Evolutionary conservation across 2,329 filamentous ascomycete species (phyloP).

Genomic region (Dothistroma septosporum): DNA sequence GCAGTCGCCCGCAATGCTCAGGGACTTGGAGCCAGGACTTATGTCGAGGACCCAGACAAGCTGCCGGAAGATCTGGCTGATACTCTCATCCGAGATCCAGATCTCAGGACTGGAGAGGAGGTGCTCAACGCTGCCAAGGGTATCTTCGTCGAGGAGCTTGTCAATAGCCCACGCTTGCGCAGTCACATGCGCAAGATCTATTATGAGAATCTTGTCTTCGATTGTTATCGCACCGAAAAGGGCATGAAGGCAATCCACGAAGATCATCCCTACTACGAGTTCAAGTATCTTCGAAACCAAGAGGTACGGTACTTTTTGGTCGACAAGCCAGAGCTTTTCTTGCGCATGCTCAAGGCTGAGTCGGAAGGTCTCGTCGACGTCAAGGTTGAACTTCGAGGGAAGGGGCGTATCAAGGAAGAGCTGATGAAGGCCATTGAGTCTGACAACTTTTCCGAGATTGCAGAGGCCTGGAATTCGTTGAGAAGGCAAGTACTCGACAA

Average conservation of each 20-base stretch:
- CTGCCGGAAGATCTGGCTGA: slow-evolving; percentile 86
- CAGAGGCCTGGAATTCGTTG: slow-evolving; percentile 90
- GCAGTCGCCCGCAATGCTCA: slow-evolving; percentile 83
- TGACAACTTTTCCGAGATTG: slow-evolving; percentile 91
- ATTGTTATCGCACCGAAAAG: slow-evolving; percentile 89
- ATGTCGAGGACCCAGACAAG: slow-evolving; percentile 77
- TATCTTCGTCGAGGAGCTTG: slow-evolving; percentile 88
- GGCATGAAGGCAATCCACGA: slow-evolving; percentile 91
- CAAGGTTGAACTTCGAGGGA: slow-evolving; percentile 69
- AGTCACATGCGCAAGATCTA: slow-evolving; percentile 79
- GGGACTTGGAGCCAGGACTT: slow-evolving; percentile 70
- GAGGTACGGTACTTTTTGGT: slow-evolving; percentile 65
- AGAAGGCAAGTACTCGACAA: slow-evolving; percentile 78
- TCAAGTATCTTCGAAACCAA: slow-evolving; percentile 93
- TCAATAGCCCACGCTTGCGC: slow-evolving; percentile 81
- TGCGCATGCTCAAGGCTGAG: slow-evolving; percentile 97
- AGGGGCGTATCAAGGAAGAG: slow-evolving; percentile 69
- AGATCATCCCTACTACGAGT: slow-evolving; percentile 92
- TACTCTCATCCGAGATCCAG: slow-evolving; percentile 62
- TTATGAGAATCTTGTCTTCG: slow-evolving; percentile 78
- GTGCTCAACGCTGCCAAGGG: slow-evolving; percentile 76
- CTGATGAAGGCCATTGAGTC: slow-evolving; percentile 83
- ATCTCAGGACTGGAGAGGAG: slow-evolving; percentile 70
- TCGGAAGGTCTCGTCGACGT: slow-evolving; percentile 90
- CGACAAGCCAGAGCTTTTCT: slow-evolving; percentile 78